Conservation (phyloP, 257 asterid species). For the Solanum okadae region DNA sequence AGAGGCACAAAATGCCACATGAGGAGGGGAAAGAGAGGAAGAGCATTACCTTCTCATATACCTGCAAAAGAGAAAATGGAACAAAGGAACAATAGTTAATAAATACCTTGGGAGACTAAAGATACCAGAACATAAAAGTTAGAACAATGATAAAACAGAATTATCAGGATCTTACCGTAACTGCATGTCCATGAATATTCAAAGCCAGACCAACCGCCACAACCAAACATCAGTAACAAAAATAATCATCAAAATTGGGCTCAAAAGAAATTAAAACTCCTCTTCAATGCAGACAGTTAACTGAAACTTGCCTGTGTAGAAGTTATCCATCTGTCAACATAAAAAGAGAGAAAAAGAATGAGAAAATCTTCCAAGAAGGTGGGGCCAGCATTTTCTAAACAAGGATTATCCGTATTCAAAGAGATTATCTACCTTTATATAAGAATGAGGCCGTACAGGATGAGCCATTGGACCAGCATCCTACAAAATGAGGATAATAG, state of each 20-base stretch:
- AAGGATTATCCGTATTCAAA: not conserved
- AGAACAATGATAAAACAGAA: not conserved
- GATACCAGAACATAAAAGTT: not conserved
- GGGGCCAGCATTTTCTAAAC: not conserved
- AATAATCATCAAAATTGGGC: not conserved
- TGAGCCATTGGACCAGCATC: conserved; percentile 95
- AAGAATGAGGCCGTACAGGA: conserved; percentile 83
- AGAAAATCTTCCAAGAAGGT: not conserved
- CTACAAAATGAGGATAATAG: conserved; percentile 24
- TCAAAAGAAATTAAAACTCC: not conserved
- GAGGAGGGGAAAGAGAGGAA: not conserved
- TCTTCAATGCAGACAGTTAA: not conserved
- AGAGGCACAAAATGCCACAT: not conserved
- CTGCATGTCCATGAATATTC: conserved; percentile 40
- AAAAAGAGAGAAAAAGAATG: conserved; percentile 7
- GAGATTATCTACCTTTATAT: conserved; percentile 47
- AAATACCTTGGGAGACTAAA: not conserved
- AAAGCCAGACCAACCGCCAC: conserved; percentile 16
- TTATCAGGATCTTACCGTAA: conserved; percentile 42
- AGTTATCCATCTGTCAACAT: conserved; percentile 70
- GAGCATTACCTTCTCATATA: conserved; percentile 54
- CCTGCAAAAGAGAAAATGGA: conserved; percentile 33
- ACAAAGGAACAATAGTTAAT: conserved; percentile 11
- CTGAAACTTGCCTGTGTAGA: conserved; percentile 63
- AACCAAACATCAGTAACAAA: conserved; percentile 9